Percentiles rank a stretch among this genome's conserved stretches.
phyloP scores from a whole-genome alignment of 495 filamentous ascomycete genomes.

The Tuber indicum region DNA sequence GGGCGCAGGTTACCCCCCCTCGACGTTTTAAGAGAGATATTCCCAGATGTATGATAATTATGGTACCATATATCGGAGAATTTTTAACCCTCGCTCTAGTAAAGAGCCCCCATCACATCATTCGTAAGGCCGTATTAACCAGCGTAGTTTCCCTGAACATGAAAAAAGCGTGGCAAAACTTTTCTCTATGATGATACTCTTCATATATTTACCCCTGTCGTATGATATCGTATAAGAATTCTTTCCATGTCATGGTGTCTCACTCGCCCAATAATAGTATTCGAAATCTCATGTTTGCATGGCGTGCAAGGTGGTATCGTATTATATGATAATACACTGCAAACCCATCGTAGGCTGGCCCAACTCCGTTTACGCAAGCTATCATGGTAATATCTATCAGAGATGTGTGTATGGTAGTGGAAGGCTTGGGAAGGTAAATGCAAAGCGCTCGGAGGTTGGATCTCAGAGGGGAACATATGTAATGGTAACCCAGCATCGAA shows the following conservation, averaged over 20 bases:
- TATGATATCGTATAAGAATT: too few relatives aligned
- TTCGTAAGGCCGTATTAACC: too few relatives aligned
- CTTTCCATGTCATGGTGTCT: too few relatives aligned
- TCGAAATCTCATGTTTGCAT: not conserved
- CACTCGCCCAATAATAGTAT: too few relatives aligned
- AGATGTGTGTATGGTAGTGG: not conserved
- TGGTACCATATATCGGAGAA: too few relatives aligned
- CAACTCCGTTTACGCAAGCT: not conserved
- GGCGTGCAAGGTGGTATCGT: not conserved
- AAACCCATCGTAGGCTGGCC: not conserved
- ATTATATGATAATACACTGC: not conserved
- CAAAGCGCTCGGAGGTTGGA: not conserved
- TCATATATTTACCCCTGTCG: too few relatives aligned
- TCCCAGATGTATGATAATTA: not conserved
- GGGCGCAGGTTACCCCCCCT: too few relatives aligned
- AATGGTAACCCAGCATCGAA: too few relatives aligned
- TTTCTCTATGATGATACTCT: too few relatives aligned
- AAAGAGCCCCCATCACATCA: not conserved
- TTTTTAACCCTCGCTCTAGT: not conserved
- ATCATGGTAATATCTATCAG: not conserved
- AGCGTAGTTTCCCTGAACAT: not conserved
- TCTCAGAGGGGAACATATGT: too few relatives aligned
- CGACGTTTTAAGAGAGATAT: not conserved
- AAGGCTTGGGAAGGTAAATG: not conserved
- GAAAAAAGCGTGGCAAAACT: not conserved